A percentile compares a stretch with the other conserved stretches of the same genome.
phyloP scores from a whole-genome alignment of 495 filamentous ascomycete species.

The Penicillium flavigenum region DNA sequence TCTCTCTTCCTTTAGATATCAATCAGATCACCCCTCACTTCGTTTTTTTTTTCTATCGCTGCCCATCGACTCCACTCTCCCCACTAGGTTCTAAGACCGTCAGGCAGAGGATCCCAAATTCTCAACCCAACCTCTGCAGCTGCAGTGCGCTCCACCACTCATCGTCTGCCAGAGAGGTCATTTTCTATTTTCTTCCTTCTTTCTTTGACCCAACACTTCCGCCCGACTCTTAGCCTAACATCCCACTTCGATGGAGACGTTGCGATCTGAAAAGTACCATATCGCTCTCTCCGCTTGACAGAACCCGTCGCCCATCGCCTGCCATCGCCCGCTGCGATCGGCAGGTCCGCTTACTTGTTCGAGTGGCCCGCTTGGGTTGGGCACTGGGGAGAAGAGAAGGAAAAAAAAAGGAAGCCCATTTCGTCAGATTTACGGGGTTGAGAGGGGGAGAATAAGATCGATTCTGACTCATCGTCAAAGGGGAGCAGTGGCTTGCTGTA shows the following conservation, averaged over 20 bases:
- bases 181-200: conserved; percentile 8
- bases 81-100: conserved; percentile 29
- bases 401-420: conserved; percentile 1
- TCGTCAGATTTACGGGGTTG: conserved; percentile 7
- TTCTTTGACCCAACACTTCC: conserved; percentile 24
- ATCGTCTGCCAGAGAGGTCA: conserved; percentile 12
- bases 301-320: conserved; percentile 15
- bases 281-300: conserved; percentile 29
- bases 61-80: conserved; percentile 28
- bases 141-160: conserved; percentile 26
- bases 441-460: conserved; percentile 4
- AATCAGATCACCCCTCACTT: conserved; percentile 4
- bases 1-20: no score
- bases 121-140: conserved; percentile 30
- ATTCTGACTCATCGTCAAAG: conserved; percentile 16
- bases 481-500: conserved; percentile 22
- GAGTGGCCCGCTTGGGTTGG: conserved; percentile 19
- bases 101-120: conserved; percentile 25
- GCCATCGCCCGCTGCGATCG: conserved; percentile 35
- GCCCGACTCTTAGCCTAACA: conserved; percentile 25
- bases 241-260: conserved; percentile 34
- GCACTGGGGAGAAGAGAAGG: conserved; percentile 10
- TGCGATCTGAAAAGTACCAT: conserved; percentile 27
- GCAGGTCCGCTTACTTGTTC: conserved; percentile 27
- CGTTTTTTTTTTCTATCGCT: conserved; percentile 17